Evolutionary conservation across 331 rosid genomes (phyloP), one percentile per base, ranked within the genome.

Genomic region (Quercus tomentella): DNA sequence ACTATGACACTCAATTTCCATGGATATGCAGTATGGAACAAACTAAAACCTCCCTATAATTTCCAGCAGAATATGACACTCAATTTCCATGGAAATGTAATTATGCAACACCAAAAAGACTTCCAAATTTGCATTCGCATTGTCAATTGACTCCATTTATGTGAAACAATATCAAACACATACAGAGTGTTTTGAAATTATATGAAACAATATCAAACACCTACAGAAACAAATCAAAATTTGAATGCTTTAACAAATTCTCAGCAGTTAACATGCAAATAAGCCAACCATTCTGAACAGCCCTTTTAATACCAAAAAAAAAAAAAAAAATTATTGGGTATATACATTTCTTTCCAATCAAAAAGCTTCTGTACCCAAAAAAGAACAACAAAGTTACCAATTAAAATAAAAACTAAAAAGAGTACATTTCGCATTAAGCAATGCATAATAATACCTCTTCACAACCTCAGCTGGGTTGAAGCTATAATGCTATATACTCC

Each of bases 301-400:
- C 54, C 20, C 16, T 77, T 56, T 49, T 15, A 82, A 68, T 21
- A 26, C 28, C 49, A 30, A 18, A 17, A 30, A 56, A 23, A 21
- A 63, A 11, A 4, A 62, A 49, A n/a, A 11, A 4, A 62, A 49
- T n/a, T 57, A 67, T 74, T 69, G 78, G 77, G 31, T 74, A 69
- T 83, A 56, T 83, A 79, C 83, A 79, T 35, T 21, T 72, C 16
- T 63, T 82, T 60, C 55, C 57, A 55, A 72, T 11, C 56, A 76
- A 76, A 45, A 77, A 60, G 75, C 31, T 74, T 69, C 49, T 79
- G 43, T 76, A 76, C 82, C 43, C 56, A n/a, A 49, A 31, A 37
- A 4, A 51, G 33, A 30, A 23, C 4, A 37, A 43, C 56, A 73
- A 73, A n/a, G 45, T 12, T 16, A 66, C 58, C 74, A 71, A 71